Evolutionary conservation across 495 filamentous ascomycete species (phyloP), one percentile per base, ranked within the genome.

Genomic region (Daldinia childiae): DNA sequence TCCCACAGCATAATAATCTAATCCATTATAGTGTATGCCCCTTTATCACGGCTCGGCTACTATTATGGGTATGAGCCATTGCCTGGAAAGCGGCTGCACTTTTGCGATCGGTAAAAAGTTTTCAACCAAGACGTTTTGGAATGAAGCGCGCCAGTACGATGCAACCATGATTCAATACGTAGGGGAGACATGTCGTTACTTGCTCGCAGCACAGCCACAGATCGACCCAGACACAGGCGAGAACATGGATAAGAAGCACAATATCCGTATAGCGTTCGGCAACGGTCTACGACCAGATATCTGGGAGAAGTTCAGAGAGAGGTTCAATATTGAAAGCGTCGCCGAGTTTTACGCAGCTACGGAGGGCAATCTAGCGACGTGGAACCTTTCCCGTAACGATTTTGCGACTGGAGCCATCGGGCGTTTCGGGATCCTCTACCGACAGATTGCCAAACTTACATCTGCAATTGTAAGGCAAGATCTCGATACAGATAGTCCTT

Each of bases 151-250:
- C 8, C 84, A 87, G 27, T 87, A 87, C 38, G 78, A 91, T 24
- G 90, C 95, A 29, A 97, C 92, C 0, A 83, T 93, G 21, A 90
- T 98, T 67, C 95, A 98, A 74, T 99, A 99, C 71, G 95, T 99
- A 9, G 95, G 95, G 36, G 95, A 99, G 77, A 97, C 92, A 0
- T 93, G 93, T 66, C 90, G 95, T 2, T 99, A 99, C 77, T 87
- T 99, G 15, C 86, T 98, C 41, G 84, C 92, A 0, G 88, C 90
- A 0, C 88, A 92, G 1, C 86, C 91, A 0, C 80, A 87, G 58
- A 77, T 87, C 27, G 87, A 92, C 68, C 83, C 90, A 4, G 71
- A 76, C 8, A 93, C 89, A 1, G 90, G 90, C 19, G 89, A 91
- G 73, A 87, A 89, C 68, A 82, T 93, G 38, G 95, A 98, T 78